phyloP scores from a whole-genome alignment of 106 monocot species.

The Dendrobium catenatum region DNA sequence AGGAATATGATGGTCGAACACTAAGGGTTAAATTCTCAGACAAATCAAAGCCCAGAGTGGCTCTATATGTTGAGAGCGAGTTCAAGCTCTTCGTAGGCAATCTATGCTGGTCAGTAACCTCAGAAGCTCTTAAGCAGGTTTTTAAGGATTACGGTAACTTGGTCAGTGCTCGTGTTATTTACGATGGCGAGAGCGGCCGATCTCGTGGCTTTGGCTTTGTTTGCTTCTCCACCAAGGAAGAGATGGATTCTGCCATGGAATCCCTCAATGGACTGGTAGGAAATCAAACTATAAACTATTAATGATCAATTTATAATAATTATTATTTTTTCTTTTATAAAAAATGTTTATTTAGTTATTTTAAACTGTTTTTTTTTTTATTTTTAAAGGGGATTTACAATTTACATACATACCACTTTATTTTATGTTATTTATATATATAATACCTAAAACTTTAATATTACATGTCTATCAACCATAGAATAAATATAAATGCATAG shows the following conservation, averaged over 20 bases:
- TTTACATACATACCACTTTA: too few species aligned
- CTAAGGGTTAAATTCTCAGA: constrained; percentile 82
- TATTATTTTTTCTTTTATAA: too few species aligned
- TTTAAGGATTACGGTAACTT: constrained; percentile 74
- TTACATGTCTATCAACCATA: too few species aligned
- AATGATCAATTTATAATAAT: too few species aligned
- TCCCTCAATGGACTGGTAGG: constrained; percentile 65
- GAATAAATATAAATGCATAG: too few species aligned
- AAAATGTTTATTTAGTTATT: too few species aligned
- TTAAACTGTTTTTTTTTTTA: too few species aligned
- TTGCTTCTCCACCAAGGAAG: constrained; percentile 66
- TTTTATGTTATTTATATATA: too few species aligned
- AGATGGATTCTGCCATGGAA: constrained; percentile 78
- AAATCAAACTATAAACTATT: too few species aligned
- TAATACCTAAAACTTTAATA: too few species aligned
- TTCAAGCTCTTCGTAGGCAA: constrained; percentile 93
- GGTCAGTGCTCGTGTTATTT: constrained; percentile 78
- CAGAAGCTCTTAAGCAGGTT: constrained; percentile 42
- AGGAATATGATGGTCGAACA: constrained; percentile 72
- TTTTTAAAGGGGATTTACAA: too few species aligned
- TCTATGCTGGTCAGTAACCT: constrained; percentile 75
- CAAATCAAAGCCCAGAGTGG: constrained; percentile 55
- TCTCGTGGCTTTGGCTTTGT: constrained; percentile 88
- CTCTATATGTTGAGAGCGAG: constrained; percentile 71
- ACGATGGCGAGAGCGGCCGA: constrained; percentile 74